Base-by-base conservation (phyloP, 495 filamentous ascomycete genomes). In the Hypoxylon intermedium region DNA sequence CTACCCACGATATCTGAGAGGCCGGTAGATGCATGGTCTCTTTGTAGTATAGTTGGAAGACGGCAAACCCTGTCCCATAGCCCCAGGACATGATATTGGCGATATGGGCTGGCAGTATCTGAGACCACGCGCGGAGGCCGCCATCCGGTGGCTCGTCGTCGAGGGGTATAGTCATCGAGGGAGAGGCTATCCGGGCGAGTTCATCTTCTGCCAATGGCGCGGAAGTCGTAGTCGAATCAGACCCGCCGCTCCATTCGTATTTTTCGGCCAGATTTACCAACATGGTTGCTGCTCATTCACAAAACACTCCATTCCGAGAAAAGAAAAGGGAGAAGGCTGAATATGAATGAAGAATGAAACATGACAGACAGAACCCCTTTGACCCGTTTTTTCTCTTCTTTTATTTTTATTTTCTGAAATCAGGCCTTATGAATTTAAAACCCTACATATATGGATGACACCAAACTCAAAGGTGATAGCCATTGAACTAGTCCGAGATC, bases 31-130 rank as follows among this genome's bases (percentile, higher is more conserved):
- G 26, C 13, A 77, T 48, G 1, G 71, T 74, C 56, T 75, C 65
- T 33, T 69, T 61, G 57, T 79, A 79, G 64, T 78, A 68, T 13
- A 77, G 73, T 67, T 79, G 76, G 43, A 71, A 79, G 6, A 78
- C 73, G 26, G 74, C 69, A 41, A 77, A 79, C 0, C 72, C 67
- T 0, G 73, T 53, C 1, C 70, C 74, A 33, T 73, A 75, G 24
- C 77, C 77, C 77, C 75, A 78, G 15, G 72, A 67, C 53, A 78
- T 48, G 64, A 73, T 74, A 57, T 76, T 75, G 53, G 76, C 60
- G 11, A 78, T 69, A 15, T 66, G 49, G 13, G 61, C 71, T 0
- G 73, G 70, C 9, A 75, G 19, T 13, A 78, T 71, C 42, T 78
- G 75, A 9, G 61, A 67, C 75, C 75, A 79, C 13, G 77, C 75